phyloP scores from a whole-genome alignment of 495 filamentous ascomycete species.

The Amorphotheca resinae region DNA sequence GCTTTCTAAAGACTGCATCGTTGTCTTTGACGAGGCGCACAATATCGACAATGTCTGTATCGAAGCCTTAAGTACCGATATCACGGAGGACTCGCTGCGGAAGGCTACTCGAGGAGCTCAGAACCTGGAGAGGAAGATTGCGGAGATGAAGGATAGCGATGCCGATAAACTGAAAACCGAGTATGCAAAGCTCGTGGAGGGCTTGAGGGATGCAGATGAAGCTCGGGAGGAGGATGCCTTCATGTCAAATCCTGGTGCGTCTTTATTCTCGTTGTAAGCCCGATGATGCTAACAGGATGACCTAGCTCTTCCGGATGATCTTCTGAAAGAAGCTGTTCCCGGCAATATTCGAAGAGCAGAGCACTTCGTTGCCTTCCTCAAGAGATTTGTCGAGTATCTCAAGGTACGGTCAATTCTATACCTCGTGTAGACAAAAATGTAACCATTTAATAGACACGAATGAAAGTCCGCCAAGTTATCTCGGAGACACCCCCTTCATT shows the following conservation, averaged over 20 bases:
- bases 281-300: not conserved
- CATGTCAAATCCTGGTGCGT: slow-evolving; percentile 74
- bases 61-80: slow-evolving; percentile 89
- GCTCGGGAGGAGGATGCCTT: slow-evolving; percentile 87
- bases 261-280: slow-evolving; percentile 9
- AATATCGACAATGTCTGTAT: slow-evolving; percentile 99
- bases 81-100: slow-evolving; percentile 85
- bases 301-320: slow-evolving; percentile 59
- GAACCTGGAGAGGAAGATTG: slow-evolving; percentile 81
- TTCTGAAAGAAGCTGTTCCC: slow-evolving; percentile 86
- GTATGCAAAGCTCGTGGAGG: slow-evolving; percentile 92
- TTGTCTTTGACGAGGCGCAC: slow-evolving; percentile 97
- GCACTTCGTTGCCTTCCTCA: slow-evolving; percentile 90
- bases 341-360: slow-evolving; percentile 94
- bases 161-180: slow-evolving; percentile 87
- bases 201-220: slow-evolving; percentile 75
- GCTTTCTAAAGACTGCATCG: slow-evolving; percentile 94
- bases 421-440: not conserved
- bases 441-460: slow-evolving; percentile 51
- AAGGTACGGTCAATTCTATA: slow-evolving; percentile 39
- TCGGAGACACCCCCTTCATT: slow-evolving; percentile 95
- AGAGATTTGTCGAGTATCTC: slow-evolving; percentile 94
- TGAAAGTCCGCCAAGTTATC: slow-evolving; percentile 96
- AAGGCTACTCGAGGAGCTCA: slow-evolving; percentile 80
- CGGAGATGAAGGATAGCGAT: slow-evolving; percentile 85